Evolutionary conservation across 257 asterid species (phyloP).

Genomic region (Coffea canephora): DNA sequence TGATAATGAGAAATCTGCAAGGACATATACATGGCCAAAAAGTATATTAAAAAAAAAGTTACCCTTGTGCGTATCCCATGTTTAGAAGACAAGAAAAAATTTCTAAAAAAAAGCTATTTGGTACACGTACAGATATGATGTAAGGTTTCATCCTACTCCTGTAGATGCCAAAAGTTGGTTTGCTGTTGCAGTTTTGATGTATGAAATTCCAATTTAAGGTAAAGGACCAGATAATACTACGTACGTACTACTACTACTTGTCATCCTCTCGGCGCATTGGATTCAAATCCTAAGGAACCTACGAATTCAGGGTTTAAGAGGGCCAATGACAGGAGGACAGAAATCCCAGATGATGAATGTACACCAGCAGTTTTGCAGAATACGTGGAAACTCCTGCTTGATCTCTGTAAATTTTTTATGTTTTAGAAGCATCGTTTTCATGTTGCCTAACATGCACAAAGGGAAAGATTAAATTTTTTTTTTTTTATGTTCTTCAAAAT

Average conservation of each 20-base stretch:
- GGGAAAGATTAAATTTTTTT: background rate
- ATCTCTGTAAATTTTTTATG: background rate
- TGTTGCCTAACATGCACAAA: conserved; percentile 2
- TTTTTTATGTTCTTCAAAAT: background rate
- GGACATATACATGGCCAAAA: no score
- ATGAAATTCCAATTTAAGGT: background rate
- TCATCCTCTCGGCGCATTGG: no score
- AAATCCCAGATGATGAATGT: background rate
- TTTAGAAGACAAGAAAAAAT: background rate
- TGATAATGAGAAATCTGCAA: background rate
- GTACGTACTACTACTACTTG: no score
- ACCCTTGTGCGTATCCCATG: no score
- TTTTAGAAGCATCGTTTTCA: background rate
- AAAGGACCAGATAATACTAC: background rate
- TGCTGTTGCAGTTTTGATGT: background rate
- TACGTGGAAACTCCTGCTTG: background rate
- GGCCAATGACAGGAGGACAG: background rate
- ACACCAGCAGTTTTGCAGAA: background rate
- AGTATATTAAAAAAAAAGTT: no score
- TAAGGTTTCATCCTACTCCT: background rate
- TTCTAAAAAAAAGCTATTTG: background rate
- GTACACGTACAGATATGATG: background rate
- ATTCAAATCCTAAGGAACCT: no score
- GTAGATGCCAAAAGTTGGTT: background rate
- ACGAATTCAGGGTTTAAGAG: no score